Base-by-base conservation (phyloP, 495 filamentous ascomycete species). In the Aspergillus cavernicola region DNA sequence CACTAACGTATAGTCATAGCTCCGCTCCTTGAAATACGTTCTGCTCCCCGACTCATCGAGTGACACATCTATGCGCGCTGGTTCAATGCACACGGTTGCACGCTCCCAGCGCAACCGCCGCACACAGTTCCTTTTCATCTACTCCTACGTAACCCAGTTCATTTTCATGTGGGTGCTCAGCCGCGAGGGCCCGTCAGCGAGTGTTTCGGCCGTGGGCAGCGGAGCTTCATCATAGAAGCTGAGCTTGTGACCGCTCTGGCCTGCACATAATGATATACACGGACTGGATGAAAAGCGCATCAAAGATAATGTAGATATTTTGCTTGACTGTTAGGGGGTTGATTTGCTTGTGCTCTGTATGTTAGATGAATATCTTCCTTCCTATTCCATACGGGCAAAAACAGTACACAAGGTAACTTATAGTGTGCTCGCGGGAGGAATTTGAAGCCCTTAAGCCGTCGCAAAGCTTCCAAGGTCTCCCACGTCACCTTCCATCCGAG, bases 81-180 rank as follows among this genome's bases (percentile, higher is more conserved):
- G 78, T 43, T 82, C 84, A 22, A 85, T 80, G 72, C 88, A 92
- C 66, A 90, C 88, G 20, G 83, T 92, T 52, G 84, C 85, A 32
- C 82, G 92, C 57, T 82, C 87, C 15, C 92, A 95, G 75, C 82
- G 86, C 64, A 96, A 87, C 69, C 83, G 90, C 66, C 79, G 93
- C 50, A 97, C 91, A 3, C 90, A 97, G 74, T 98, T 98, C 61
- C 73, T 98, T 53, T 97, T 97, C 71, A 72, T 92, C 53, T 98
- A 98, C 73, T 88, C 89, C 33, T 98, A 97, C 69, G 75, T 92
- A 13, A 85, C 96, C 46, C 93, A 98, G 69, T 83, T 97, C 41
- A 63, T 92, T 50, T 95, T 97, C 66, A 97, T 97, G 89, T 92
- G 93, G 86, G 81, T 92, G 56, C 75, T 98, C 52, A 95, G 76